Evolutionary conservation across 306 rosid genomes (phyloP), one percentile per base, ranked within the genome.

Genomic region (Rosa chinensis): DNA sequence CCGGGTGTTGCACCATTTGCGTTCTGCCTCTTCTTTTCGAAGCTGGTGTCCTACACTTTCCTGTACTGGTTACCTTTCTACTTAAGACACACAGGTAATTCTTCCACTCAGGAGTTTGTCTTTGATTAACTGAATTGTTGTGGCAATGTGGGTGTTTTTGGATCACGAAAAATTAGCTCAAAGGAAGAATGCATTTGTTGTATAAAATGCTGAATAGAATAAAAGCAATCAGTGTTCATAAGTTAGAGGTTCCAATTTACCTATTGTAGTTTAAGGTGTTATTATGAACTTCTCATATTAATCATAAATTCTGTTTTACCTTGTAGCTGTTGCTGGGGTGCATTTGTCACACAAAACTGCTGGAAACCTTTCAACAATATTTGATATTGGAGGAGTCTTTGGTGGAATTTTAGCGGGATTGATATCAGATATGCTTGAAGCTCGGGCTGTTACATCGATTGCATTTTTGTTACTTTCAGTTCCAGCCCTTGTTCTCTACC

Each of bases 11-110:
- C 94, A n/a, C 88, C 94, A 3, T 94, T 88, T 84, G 87, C 96
- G 53, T 82, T 89, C 79, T 94, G 98, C 75, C 97, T 94, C 62
- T 94, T 92, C 87, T 92, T 94, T 88, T 94, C 98, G 2, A 94
- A 94, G 94, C 86, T 94, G n/a, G 98, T 94, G 76, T 95, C 96
- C 74, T 94, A 92, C 88, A 92, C 97, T 76, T 94, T 92, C 78
- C 86, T 92, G 42, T 92, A 94, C 77, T 94, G 98, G 98, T 56
- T 94, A 84, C 98, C 98, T 79, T 94, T 90, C 86, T 94, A 94
- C 90, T 85, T 89, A 64, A 89, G 92, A 81, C 88, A 90, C 89
- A 94, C 97, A 78, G 92, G 90, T 89, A 82, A 44, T 71, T 55
- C 39, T 35, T 61, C 7, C 2, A 10, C 6, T 62, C 18, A 7